Conservation (phyloP, 2,329 filamentous ascomycete species). For the Aspergillus uvarum region DNA sequence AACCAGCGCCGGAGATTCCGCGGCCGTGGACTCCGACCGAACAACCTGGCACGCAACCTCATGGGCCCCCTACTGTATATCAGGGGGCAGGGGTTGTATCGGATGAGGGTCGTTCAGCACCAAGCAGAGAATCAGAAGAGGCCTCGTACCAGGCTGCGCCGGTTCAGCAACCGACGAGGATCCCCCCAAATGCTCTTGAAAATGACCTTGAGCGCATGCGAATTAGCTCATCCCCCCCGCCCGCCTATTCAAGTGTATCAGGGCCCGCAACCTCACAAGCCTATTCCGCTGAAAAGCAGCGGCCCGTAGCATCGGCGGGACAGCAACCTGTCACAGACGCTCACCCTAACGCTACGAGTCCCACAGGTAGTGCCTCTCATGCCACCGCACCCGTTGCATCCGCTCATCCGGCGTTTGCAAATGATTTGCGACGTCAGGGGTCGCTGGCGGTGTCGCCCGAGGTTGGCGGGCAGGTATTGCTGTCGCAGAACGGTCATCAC, state of each 20-base stretch:
- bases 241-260: slow-evolving; percentile 84
- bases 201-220: slow-evolving; percentile 83
- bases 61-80: slow-evolving; percentile 88
- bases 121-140: slow-evolving; percentile 27
- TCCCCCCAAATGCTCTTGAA: slow-evolving; percentile 72
- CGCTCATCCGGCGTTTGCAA: slow-evolving; percentile 80
- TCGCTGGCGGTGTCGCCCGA: slow-evolving; percentile 27
- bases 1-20: slow-evolving; percentile 32
- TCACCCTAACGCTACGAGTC: slow-evolving; percentile 29
- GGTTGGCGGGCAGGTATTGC: slow-evolving; percentile 31
- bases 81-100: slow-evolving; percentile 74
- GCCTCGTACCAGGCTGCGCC: slow-evolving; percentile 23
- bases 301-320: slow-evolving; percentile 38
- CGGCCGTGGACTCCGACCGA: slow-evolving; percentile 97
- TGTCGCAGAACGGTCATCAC: slow-evolving; percentile 8
- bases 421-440: slow-evolving; percentile 63
- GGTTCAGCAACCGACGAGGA: slow-evolving; percentile 26
- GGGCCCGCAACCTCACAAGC: slow-evolving; percentile 50
- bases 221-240: slow-evolving; percentile 78
- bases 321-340: slow-evolving; percentile 17
- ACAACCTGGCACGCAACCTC: slow-evolving; percentile 76
- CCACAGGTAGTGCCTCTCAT: slow-evolving; percentile 19
- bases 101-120: slow-evolving; percentile 40
- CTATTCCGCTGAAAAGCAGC: slow-evolving; percentile 79
- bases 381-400: slow-evolving; percentile 33